phyloP scores from a whole-genome alignment of 768 basidiomycete genomes.

The Tylopilus sp. region DNA sequence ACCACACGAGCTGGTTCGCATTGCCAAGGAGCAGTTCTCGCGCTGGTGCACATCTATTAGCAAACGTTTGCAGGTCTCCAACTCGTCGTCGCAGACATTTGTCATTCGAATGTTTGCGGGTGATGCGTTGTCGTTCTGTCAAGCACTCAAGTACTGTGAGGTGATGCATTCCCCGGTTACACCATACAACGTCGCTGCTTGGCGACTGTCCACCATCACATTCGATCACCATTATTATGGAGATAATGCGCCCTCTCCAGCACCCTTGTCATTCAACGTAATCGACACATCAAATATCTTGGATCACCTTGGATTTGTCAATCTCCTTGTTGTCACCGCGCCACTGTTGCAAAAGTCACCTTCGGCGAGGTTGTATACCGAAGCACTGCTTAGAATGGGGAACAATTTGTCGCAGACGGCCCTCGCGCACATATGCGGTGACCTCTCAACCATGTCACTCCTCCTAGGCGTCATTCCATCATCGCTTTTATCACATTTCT shows the following conservation, averaged over 20 bases:
- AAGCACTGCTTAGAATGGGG: conserved; percentile 18
- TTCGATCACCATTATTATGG: conserved; percentile 23
- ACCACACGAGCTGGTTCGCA: conserved; percentile 6
- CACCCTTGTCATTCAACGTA: conserved; percentile 29
- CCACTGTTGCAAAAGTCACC: conserved; percentile 20
- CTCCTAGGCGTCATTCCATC: conserved; percentile 25
- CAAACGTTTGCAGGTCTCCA: conserved; percentile 10
- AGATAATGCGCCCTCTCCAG: not conserved
- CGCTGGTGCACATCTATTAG: conserved; percentile 22
- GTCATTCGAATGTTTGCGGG: conserved; percentile 29
- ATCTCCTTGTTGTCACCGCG: conserved; percentile 20
- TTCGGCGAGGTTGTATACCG: conserved; percentile 28
- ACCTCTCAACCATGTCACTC: conserved; percentile 24
- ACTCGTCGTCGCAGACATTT: conserved; percentile 16
- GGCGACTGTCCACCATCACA: conserved; percentile 21
- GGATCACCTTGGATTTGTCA: conserved; percentile 27
- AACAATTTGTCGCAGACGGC: conserved; percentile 12
- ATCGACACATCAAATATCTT: conserved; percentile 31
- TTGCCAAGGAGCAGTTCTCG: conserved; percentile 23
- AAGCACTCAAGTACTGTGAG: conserved; percentile 17
- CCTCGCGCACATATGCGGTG: conserved; percentile 20
- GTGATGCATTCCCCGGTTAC: conserved; percentile 8
- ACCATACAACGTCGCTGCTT: conserved; percentile 21
- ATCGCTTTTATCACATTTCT: conserved; percentile 20
- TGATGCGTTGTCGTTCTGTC: conserved; percentile 26